A percentile compares a stretch with the other conserved stretches of the same genome.
Evolutionary conservation across 2,329 filamentous ascomycete genomes (phyloP).

Genomic region (Exophiala sp.): DNA sequence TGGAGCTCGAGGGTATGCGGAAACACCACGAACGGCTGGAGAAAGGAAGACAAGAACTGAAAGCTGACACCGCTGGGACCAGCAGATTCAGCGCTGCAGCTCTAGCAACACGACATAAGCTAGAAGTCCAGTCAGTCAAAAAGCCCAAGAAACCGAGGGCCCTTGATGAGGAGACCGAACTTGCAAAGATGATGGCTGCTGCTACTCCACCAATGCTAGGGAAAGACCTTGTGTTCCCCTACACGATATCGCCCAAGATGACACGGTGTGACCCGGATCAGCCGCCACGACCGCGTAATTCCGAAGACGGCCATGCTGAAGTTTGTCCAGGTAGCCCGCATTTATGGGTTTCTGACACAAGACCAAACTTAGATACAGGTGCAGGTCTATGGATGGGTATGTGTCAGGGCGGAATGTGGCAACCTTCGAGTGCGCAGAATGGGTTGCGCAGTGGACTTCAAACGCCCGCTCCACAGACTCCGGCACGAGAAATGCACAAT

Average conservation of each 20-base stretch:
- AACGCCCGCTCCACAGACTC: conserved; percentile 40
- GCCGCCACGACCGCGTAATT: conserved; percentile 50
- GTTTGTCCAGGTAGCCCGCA: conserved; percentile 44
- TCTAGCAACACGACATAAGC: conserved; percentile 28
- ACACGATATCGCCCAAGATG: conserved; percentile 76
- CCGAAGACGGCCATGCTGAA: conserved; percentile 44
- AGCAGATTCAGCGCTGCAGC: conserved; percentile 35
- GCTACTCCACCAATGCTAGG: conserved; percentile 84
- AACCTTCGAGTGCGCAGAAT: conserved; percentile 25
- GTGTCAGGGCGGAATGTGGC: conserved; percentile 28
- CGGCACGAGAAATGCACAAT: conserved; percentile 34
- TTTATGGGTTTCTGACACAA: conserved; percentile 24
- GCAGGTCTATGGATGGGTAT: conserved; percentile 33
- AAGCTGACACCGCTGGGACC: conserved; percentile 33
- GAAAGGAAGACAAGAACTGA: conserved; percentile 44
- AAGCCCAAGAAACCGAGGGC: conserved; percentile 20
- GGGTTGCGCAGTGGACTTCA: conserved; percentile 34
- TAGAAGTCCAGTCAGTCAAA: conserved; percentile 18
- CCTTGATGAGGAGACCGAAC: conserved; percentile 29
- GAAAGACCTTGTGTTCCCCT: conserved; percentile 72
- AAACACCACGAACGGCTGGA: conserved; percentile 67
- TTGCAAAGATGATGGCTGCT: conserved; percentile 56
- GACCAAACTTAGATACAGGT: conserved; percentile 26
- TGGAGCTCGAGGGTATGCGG: conserved; percentile 79
- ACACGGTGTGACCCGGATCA: conserved; percentile 81